These are phyloP conservation scores for Panicum miliaceum DNA, from an alignment of 176 grass and related monocot species.

Conservation along the genomic window DNA sequence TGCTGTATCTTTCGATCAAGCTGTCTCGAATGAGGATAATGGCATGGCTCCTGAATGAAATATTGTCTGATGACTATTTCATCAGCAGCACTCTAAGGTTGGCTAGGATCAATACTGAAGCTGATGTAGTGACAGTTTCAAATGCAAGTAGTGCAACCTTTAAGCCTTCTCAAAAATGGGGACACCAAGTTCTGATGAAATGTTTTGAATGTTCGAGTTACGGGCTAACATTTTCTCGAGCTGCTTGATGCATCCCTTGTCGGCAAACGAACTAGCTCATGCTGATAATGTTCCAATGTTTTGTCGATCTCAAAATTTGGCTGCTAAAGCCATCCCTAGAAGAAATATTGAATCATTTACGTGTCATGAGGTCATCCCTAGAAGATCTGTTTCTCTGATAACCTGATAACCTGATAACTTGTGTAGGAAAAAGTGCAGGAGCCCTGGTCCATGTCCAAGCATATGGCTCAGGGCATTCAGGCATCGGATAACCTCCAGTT, in stretches of 20 bases:
- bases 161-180: neutral
- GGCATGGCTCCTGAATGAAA: slow-evolving; percentile 5
- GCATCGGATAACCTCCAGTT: slow-evolving; percentile 29
- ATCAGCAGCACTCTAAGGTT: neutral
- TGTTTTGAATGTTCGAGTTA: neutral
- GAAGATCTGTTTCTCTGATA: slow-evolving; percentile 23
- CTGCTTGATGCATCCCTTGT: neutral
- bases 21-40: neutral
- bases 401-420: slow-evolving; percentile 15
- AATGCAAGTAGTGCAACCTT: neutral
- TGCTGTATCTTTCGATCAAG: slow-evolving; percentile 7
- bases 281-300: neutral
- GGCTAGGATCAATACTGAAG: neutral
- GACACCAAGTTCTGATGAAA: neutral
- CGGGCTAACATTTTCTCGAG: neutral
- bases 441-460: slow-evolving; percentile 46
- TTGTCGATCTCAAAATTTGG: neutral
- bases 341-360: slow-evolving; percentile 7
- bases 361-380: neutral
- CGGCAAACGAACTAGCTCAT: neutral
- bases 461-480: slow-evolving; percentile 33
- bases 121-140: neutral
- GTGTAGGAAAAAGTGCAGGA: slow-evolving; percentile 43
- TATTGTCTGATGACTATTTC: neutral
- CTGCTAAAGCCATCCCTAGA: neutral